Percentiles rank a stretch among this genome's conserved stretches.
phyloP scores from a whole-genome alignment of 2,329 filamentous ascomycete species.

The Sclerotinia sclerotiorum region DNA sequence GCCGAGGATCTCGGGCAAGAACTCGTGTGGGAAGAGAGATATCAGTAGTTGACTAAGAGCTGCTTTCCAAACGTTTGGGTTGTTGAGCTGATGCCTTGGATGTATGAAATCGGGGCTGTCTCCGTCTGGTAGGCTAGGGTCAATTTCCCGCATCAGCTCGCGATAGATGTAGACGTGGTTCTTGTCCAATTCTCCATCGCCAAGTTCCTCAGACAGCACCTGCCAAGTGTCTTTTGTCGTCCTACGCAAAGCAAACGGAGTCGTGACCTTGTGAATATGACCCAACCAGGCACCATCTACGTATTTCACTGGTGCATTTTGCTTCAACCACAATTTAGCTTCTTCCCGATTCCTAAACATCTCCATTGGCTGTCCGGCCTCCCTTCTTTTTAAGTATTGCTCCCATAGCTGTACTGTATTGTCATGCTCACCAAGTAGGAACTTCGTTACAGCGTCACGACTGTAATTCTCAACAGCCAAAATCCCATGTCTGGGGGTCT shows the following conservation, averaged over 20 bases:
- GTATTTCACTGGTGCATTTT: too few relatives aligned
- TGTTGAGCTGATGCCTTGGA: conserved; percentile 25
- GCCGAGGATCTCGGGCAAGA: conserved; percentile 51
- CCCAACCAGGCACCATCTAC: conserved; percentile 52
- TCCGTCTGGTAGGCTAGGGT: conserved; percentile 31
- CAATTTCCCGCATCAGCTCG: conserved; percentile 38
- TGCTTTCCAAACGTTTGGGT: conserved; percentile 44
- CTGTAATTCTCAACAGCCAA: too few relatives aligned
- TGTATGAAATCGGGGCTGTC: conserved; percentile 29
- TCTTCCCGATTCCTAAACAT: too few relatives aligned
- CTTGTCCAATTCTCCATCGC: conserved; percentile 49
- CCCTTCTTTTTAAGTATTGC: too few relatives aligned
- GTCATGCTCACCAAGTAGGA: too few relatives aligned
- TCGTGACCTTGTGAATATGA: conserved; percentile 47
- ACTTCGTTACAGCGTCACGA: too few relatives aligned
- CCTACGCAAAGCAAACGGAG: conserved; percentile 44
- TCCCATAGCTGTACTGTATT: too few relatives aligned
- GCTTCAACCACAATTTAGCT: too few relatives aligned
- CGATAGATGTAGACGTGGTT: conserved; percentile 46
- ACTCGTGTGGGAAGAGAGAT: conserved; percentile 50
- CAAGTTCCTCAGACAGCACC: conserved; percentile 51
- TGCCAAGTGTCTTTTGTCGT: conserved; percentile 50
- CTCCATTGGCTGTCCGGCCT: too few relatives aligned
- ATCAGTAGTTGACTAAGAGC: conserved; percentile 49
- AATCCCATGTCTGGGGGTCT: too few relatives aligned